Evolutionary conservation across 768 basidiomycete species (phyloP), one percentile per base, ranked within the genome.

Genomic region (Boletus eberwhitei): DNA sequence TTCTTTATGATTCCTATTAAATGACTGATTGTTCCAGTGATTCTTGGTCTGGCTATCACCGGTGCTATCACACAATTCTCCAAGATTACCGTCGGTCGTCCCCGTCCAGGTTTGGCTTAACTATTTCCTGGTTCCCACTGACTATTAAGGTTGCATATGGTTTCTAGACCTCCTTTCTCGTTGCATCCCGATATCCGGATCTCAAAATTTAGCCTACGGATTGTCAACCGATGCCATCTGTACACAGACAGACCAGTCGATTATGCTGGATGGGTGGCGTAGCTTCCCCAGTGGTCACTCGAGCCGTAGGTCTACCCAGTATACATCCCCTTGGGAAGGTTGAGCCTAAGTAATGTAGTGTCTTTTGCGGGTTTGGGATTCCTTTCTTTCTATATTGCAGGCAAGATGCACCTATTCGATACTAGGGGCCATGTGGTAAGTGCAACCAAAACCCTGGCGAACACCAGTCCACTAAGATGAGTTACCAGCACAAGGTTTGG

Each of bases 281-380:
- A 94, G 92, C 65, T 97, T 98, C 70, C 88, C 88, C 14, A 92
- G 90, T 50, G 95, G 95, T 1, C 94, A 97, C 71, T 87, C 92
- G 4, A 93, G 90, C 61, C 57, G 93, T 94, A 72, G 47, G 87
- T 74, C 43, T 14, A 17, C 24, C 41, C 36, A 29, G 40, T 34
- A 8, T 22, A 17, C 5, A 29, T 41, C 0, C 16, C 24, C 13
- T 5, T 22, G 14, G 22, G 24, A 22, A 41, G 11, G 53, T 39
- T 56, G 48, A 64, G 26, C 47, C 35, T 46, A 17, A 44, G 51
- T 31, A 12, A 45, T 55, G 49, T 61, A 91, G 93, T 96, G 50
- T 92, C 94, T 0, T 98, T 96, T 67, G 91, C 93, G 7, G 96
- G 96, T 1, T 78, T 99, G 8, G 91, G 90, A 2, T 95, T 94